Evolutionary conservation across 129 eudicot species (phyloP).

Genomic region (Pittosporum tobira): DNA sequence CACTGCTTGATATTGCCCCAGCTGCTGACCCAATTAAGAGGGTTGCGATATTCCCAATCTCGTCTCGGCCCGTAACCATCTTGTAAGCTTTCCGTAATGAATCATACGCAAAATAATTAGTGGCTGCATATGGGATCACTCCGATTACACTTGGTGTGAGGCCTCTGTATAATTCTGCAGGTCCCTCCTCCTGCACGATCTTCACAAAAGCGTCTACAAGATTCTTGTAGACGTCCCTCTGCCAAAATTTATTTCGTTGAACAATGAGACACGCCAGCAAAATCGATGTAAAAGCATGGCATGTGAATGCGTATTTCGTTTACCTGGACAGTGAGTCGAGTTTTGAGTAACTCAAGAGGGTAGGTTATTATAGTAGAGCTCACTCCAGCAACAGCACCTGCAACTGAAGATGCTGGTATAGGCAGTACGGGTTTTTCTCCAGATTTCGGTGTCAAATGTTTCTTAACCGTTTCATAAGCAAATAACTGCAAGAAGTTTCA

Average conservation of each 20-base stretch:
- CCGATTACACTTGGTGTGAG: constrained; percentile 82
- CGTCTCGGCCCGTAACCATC: constrained; percentile 42
- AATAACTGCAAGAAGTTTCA: constrained; percentile 43
- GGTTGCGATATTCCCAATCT: constrained; percentile 68
- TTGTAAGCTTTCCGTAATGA: constrained; percentile 64
- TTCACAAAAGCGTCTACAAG: constrained; percentile 67
- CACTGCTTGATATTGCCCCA: constrained; percentile 75
- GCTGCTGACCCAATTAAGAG: constrained; percentile 79
- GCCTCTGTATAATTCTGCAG: constrained; percentile 78
- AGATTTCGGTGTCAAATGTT: constrained; percentile 55
- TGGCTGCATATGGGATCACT: constrained; percentile 79
- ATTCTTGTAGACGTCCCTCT: constrained; percentile 74
- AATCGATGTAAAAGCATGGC: background rate
- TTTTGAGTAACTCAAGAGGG: constrained; percentile 88
- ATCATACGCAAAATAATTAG: constrained; percentile 80
- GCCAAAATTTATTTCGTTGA: background rate
- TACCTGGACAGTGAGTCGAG: constrained; percentile 90
- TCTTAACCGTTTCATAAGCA: constrained; percentile 75
- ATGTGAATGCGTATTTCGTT: background rate
- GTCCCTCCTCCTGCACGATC: constrained; percentile 70
- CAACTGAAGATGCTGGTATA: constrained; percentile 68
- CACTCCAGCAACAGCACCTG: constrained; percentile 88
- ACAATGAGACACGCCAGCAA: background rate
- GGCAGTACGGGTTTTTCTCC: constrained; percentile 58
- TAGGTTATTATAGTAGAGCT: constrained; percentile 79